Evolutionary conservation across 2,329 filamentous ascomycete genomes (phyloP).

Genomic region (Colletotrichum euphorbiae): DNA sequence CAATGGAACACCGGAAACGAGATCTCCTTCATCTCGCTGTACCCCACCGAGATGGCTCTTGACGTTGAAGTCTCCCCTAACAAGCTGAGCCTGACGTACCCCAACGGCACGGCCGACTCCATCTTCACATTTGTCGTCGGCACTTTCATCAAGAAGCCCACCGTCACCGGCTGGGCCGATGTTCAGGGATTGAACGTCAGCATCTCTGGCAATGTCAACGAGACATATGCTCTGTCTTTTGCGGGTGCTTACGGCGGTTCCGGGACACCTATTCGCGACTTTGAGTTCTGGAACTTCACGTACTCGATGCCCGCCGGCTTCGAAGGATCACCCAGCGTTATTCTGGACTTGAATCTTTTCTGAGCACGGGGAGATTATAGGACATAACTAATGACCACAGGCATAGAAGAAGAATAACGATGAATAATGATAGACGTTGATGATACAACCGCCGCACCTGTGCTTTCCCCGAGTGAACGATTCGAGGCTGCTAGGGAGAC

Average conservation of each 20-base stretch:
- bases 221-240: constrained; percentile 55
- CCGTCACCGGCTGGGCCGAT: constrained; percentile 59
- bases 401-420: background rate
- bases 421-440: too few species aligned
- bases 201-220: constrained; percentile 58
- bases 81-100: constrained; percentile 64
- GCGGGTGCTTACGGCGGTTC: constrained; percentile 53
- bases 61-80: constrained; percentile 55
- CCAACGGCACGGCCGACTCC: constrained; percentile 59
- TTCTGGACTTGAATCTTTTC: constrained; percentile 25
- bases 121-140: constrained; percentile 64
- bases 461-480: too few species aligned
- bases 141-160: constrained; percentile 57
- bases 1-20: constrained; percentile 65
- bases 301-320: constrained; percentile 53
- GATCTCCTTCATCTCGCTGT: constrained; percentile 51
- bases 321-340: constrained; percentile 43
- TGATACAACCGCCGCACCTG: too few species aligned
- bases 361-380: background rate
- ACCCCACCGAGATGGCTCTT: constrained; percentile 54
- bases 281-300: constrained; percentile 60
- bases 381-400: background rate
- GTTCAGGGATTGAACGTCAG: constrained; percentile 60
- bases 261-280: constrained; percentile 49
- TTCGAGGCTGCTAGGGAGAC: too few species aligned